Evolutionary conservation across 2,329 filamentous ascomycete genomes (phyloP).

Genomic region (Aspergillus fructus): DNA sequence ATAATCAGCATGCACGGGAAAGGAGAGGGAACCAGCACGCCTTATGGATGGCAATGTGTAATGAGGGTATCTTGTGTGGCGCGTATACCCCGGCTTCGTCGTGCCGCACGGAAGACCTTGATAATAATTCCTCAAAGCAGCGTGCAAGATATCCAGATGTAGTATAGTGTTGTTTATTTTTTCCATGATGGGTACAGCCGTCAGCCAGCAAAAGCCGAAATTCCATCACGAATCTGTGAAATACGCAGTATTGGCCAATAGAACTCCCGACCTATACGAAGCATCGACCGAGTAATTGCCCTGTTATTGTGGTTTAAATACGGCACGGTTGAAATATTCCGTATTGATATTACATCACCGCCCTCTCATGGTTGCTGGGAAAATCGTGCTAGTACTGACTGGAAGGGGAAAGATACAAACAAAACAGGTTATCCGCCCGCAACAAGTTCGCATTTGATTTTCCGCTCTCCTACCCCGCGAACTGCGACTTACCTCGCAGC

Average conservation of each 20-base stretch:
- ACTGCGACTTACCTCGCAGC: not conserved
- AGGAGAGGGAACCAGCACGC: not conserved
- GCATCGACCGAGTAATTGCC: too few species aligned
- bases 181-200: not conserved
- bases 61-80: not conserved
- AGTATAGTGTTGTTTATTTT: conserved; percentile 16
- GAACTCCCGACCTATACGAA: not conserved
- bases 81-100: not conserved
- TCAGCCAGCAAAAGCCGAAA: not conserved
- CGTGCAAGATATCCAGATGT: conserved; percentile 11
- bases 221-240: not conserved
- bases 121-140: conserved; percentile 8
- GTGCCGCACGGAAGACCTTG: not conserved
- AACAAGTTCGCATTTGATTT: conserved; percentile 11
- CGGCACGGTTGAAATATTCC: not conserved
- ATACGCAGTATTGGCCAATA: not conserved
- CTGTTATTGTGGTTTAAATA: not conserved
- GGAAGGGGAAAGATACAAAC: conserved; percentile 33
- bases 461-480: conserved; percentile 1
- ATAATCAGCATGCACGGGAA: not conserved
- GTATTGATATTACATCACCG: not conserved
- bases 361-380: conserved; percentile 1
- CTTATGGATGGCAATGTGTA: not conserved
- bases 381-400: conserved; percentile 7
- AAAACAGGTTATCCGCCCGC: conserved; percentile 14